Percentiles rank a stretch among this genome's conserved stretches.
These are phyloP conservation scores for Podaxis pistillaris DNA, from an alignment of 768 basidiomycete species.

Conservation along the genomic window DNA sequence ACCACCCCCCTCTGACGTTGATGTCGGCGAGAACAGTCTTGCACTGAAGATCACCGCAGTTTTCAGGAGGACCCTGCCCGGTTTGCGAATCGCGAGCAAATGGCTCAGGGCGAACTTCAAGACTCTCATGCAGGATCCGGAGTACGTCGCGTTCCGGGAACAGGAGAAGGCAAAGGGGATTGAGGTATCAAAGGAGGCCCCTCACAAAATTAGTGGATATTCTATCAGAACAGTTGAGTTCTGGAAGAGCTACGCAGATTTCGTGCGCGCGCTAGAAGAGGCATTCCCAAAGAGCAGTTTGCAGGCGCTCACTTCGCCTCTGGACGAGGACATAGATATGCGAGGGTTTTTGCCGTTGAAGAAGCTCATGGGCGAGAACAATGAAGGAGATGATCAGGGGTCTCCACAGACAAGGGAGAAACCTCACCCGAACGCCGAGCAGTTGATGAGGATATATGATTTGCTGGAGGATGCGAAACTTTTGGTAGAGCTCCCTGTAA, in stretches of 20 bases:
- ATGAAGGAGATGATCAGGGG: constrained; percentile 21
- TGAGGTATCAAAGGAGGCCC: constrained; percentile 27
- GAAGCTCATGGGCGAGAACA: constrained; percentile 47
- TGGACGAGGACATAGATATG: constrained; percentile 92
- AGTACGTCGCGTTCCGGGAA: constrained; percentile 32
- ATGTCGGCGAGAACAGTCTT: constrained; percentile 51
- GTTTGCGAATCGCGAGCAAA: constrained; percentile 83
- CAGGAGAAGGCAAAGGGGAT: constrained; percentile 28
- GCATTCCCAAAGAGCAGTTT: constrained; percentile 69
- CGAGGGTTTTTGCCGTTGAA: constrained; percentile 84
- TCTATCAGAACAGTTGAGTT: constrained; percentile 50
- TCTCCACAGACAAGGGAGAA: constrained; percentile 31
- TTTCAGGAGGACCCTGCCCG: constrained; percentile 83
- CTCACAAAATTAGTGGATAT: constrained; percentile 31
- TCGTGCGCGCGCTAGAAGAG: constrained; percentile 55
- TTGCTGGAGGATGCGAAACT: constrained; percentile 68
- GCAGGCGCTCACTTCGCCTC: constrained; percentile 52
- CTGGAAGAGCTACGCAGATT: constrained; percentile 71
- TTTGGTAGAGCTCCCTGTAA: constrained; percentile 59
- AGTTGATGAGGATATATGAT: constrained; percentile 91
- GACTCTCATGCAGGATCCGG: constrained; percentile 53
- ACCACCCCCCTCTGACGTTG: constrained; percentile 52
- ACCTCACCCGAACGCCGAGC: constrained; percentile 90
- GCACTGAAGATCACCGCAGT: constrained; percentile 84
- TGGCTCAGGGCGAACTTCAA: constrained; percentile 82